Evolutionary conservation across 805 yeast genomes (phyloP), one percentile per base, ranked within the genome.

Genomic region (Sugiyamaella floridensis): DNA sequence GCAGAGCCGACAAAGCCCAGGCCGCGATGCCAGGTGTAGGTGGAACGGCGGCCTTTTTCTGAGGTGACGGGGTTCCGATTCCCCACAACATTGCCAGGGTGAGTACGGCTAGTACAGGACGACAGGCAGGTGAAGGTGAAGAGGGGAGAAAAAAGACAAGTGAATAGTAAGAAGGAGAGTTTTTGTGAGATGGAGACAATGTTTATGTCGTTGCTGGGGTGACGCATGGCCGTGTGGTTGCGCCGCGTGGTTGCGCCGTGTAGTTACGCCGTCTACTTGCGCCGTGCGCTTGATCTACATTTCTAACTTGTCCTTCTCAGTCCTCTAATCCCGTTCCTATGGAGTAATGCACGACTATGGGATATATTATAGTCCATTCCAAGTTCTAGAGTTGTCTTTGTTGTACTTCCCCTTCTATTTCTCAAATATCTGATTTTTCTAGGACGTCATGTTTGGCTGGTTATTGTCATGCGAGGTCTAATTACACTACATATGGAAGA

Each of bases 1-100:
- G 57, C 12, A 60, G 44, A 8, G 63, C 60, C 14, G 50, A 52
- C 19, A 59, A 45, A 1, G 61, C 58, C 61, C 62, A 60, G 10
- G 53, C 29, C 8, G 48, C 53, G 4, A 57, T 44, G 7, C 62
- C 62, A 2, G 63, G 61, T 0, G 63, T 58, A 2, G 55, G 57
- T n/a, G 61, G 60, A 4, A 56, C 46, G 6, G 46, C 54, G 9
- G 50, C 29, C 22, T 29, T 45, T 44, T n/a, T 26, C 20, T 20
- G 29, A 19, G 29, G 19, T 8, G 32, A 29, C 75, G 37, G 37
- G 37, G 37, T 32, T 32, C 37, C 37, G 9, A 32, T 10, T 14
- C 37, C 37, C 43, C 43, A 16, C 16, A 18, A 4, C 19, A 41
- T 41, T 4, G 14, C 16, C 16, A 37, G 16, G 41, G 16, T 4